These are phyloP conservation scores for Aspergillus steynii DNA, from an alignment of 495 filamentous ascomycete genomes.

Conservation along the genomic window DNA sequence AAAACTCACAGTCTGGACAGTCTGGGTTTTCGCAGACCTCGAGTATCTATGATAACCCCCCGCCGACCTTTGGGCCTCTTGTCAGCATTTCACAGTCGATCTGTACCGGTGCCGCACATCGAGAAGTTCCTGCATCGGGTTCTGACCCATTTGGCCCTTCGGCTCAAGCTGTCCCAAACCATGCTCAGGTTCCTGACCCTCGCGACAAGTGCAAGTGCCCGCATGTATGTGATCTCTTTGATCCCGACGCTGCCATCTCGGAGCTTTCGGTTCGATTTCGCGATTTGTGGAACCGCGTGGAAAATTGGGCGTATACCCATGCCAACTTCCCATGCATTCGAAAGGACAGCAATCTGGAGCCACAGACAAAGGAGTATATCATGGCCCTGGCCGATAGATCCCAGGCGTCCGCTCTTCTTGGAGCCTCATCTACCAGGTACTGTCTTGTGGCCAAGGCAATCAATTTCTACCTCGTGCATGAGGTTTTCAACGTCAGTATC, in stretches of 20 bases:
- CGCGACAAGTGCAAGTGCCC: background rate
- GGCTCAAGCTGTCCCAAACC: background rate
- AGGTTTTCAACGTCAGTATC: conserved; percentile 18
- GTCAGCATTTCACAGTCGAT: background rate
- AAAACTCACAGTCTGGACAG: too few relatives aligned
- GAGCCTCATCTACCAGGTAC: conserved; percentile 17
- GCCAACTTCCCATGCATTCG: conserved; percentile 18
- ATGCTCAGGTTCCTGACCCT: background rate
- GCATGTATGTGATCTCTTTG: background rate
- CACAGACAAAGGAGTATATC: conserved; percentile 20
- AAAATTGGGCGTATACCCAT: conserved; percentile 12
- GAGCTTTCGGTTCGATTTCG: conserved; percentile 12
- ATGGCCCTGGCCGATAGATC: conserved; percentile 15
- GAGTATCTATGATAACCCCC: conserved; percentile 15
- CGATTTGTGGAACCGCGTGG: conserved; percentile 12
- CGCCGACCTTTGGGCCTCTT: conserved; percentile 13
- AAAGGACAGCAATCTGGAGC: conserved; percentile 16
- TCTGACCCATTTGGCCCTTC: background rate
- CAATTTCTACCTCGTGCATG: conserved; percentile 20
- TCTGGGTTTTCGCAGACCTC: background rate
- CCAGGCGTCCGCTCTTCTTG: conserved; percentile 19
- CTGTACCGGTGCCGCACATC: too few relatives aligned
- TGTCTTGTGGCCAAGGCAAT: conserved; percentile 27
- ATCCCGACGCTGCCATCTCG: conserved; percentile 2
- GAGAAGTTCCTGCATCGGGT: too few relatives aligned